Evolutionary conservation across 805 yeast genomes (phyloP), one percentile per base, ranked within the genome.

Genomic region (Candida piceae): DNA sequence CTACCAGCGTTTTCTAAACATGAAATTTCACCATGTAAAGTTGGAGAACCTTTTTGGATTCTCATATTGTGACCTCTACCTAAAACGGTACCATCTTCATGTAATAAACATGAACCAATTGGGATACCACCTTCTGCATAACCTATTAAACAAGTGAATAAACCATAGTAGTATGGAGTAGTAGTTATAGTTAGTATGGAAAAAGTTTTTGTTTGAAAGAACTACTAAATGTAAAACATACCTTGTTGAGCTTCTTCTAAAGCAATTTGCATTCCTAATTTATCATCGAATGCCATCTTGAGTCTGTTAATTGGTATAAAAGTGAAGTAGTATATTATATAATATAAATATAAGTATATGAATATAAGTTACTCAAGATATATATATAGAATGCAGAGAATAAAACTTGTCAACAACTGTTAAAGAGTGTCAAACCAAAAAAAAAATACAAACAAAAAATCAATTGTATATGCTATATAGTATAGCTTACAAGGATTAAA

Each of bases 51-150:
- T 57, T 85, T 84, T 62, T 90, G 97, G 44, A 90, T 72, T 51
- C 98, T 73, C 79, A 77, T 70, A 62, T 90, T 90, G 61, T 87
- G 97, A 11, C 98, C 97, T 32, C 78, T 69, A 19, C 96, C 96
- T 10, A 89, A 67, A 10, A 90, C 74, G 4, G 76, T 73, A 15
- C 97, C 97, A 41, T 84, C 89, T 46, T 74, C 78, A 36, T 72
- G 70, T 31, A 86, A 71, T 36, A 85, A 66, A 26, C 81, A 83
- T 5, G 88, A 90, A 10, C 95, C 83, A 44, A 42, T 40, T 1
- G 46, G 47, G 26, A 88, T 80, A 32, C 96, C 97, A n/a, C 95
- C 95, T 62, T 88, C 95, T 5, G 62, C 66, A 50, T 69, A 74
- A 32, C 89, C 84, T 78, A 29, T 3, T 27, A 17, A 12, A 6